Evolutionary conservation across 2,329 filamentous ascomycete genomes (phyloP).

Genomic region (Ophiostoma tasmaniense): DNA sequence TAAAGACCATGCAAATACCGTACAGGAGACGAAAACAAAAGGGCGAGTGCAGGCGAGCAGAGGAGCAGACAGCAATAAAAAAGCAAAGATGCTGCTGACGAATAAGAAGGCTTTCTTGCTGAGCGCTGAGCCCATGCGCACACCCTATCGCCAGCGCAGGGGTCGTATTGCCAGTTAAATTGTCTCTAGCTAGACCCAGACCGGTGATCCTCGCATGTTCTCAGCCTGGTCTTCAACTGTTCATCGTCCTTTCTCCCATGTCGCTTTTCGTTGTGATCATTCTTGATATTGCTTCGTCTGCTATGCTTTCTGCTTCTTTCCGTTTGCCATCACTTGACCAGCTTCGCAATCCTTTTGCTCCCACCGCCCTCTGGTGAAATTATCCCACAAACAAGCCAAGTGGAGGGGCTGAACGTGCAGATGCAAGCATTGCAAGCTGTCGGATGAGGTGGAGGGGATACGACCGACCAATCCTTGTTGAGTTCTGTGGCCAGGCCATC

Average conservation of each 20-base stretch:
- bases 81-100: neutral
- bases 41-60: no score
- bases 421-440: neutral
- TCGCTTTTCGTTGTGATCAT: neutral
- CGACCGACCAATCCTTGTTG: neutral
- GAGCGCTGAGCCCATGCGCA: neutral
- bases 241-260: neutral
- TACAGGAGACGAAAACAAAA: neutral
- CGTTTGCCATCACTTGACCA: neutral
- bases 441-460: neutral
- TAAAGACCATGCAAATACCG: neutral
- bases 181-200: neutral
- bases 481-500: neutral
- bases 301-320: neutral
- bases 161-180: neutral
- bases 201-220: neutral
- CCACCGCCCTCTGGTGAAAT: neutral
- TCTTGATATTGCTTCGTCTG: neutral
- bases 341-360: neutral
- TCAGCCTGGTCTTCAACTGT: neutral
- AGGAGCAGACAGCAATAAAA: neutral
- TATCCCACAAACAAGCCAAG: neutral
- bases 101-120: neutral
- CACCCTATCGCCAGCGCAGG: neutral
- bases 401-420: neutral